These are phyloP conservation scores for Aegilops umbellulata DNA, from an alignment of 176 grass and related monocot species.

Conservation along the genomic window DNA sequence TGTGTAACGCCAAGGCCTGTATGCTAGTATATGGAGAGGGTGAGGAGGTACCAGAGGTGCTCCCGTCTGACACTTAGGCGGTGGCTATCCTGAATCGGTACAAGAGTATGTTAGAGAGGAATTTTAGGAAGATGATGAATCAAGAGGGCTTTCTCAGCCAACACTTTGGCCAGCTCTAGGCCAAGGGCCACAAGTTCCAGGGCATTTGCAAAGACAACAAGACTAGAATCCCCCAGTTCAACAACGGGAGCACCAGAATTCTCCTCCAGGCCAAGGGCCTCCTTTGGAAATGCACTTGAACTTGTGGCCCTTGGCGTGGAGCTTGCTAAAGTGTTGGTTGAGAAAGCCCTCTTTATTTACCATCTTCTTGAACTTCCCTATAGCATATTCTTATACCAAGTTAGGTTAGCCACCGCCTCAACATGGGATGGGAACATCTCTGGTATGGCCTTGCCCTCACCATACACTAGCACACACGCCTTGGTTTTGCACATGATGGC, in stretches of 20 bases:
- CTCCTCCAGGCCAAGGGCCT: not conserved
- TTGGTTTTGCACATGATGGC: too few species aligned
- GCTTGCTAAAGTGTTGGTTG: too few species aligned
- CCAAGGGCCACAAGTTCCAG: not conserved
- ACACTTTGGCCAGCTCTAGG: not conserved
- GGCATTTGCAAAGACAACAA: not conserved
- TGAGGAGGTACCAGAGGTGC: not conserved
- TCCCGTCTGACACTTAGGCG: not conserved
- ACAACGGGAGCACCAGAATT: not conserved
- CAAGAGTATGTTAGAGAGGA: not conserved
- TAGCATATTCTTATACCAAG: too few species aligned
- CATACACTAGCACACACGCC: too few species aligned
- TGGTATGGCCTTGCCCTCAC: too few species aligned
- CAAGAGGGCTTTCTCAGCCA: slow-evolving; percentile 22
- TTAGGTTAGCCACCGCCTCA: too few species aligned
- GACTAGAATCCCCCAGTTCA: not conserved
- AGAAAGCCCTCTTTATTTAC: too few species aligned
- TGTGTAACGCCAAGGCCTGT: slow-evolving; percentile 5
- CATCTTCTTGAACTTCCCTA: too few species aligned
- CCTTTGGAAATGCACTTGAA: too few species aligned
- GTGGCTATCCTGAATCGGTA: not conserved
- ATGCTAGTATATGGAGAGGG: slow-evolving; percentile 29
- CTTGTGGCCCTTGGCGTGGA: too few species aligned
- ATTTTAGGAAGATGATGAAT: slow-evolving; percentile 20
- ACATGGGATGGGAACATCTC: too few species aligned